These are phyloP conservation scores for Ophiostoma pallidulum DNA, from an alignment of 2,329 filamentous ascomycete genomes.

Conservation along the genomic window DNA sequence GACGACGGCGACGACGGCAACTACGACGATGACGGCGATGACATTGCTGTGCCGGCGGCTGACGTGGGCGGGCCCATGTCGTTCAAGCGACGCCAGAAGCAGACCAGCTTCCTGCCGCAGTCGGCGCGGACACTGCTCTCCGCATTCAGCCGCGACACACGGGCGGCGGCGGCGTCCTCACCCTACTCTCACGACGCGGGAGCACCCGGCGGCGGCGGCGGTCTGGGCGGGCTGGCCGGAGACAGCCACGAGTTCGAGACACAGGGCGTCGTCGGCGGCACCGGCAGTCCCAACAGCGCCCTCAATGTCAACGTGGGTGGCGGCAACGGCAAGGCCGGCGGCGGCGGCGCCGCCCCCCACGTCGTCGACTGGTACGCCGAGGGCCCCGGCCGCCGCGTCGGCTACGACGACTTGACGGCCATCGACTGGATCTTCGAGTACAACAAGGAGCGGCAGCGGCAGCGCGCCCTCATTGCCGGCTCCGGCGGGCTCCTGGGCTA, in stretches of 20 bases:
- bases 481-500: slow-evolving; percentile 64
- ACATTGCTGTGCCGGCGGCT: slow-evolving; percentile 46
- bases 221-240: neutral
- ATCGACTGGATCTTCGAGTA: slow-evolving; percentile 99
- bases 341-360: neutral
- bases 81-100: slow-evolving; percentile 61
- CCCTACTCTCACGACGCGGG: neutral
- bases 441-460: slow-evolving; percentile 83
- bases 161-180: neutral
- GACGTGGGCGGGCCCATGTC: slow-evolving; percentile 46
- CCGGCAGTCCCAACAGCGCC: neutral
- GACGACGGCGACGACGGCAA: slow-evolving; percentile 21
- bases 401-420: slow-evolving; percentile 91
- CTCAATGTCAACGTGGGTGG: slow-evolving; percentile 20
- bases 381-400: slow-evolving; percentile 78
- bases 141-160: slow-evolving; percentile 27
- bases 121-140: slow-evolving; percentile 38
- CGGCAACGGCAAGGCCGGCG: slow-evolving; percentile 22
- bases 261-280: slow-evolving; percentile 6
- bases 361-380: slow-evolving; percentile 74
- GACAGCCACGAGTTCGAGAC: slow-evolving; percentile 8
- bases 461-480: slow-evolving; percentile 64
- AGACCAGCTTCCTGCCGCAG: slow-evolving; percentile 35
- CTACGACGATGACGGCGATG: slow-evolving; percentile 25
- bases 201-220: neutral